Conservation (phyloP, 345 rosid genomes). For the Psidium guajava region DNA sequence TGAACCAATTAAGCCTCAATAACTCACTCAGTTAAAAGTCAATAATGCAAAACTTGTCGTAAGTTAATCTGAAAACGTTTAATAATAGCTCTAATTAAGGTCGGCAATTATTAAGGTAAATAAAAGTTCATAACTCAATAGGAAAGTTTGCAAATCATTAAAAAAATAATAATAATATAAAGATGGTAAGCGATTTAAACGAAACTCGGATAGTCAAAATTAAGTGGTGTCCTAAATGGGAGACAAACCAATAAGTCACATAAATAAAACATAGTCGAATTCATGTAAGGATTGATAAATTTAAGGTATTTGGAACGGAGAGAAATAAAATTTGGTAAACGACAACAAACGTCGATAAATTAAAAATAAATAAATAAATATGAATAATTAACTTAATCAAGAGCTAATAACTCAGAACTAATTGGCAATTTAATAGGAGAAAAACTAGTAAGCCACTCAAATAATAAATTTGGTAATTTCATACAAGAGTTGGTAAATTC, state of each 20-base stretch:
- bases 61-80: background rate
- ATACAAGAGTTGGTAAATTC: background rate
- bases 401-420: background rate
- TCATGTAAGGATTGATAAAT: background rate
- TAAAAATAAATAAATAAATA: background rate
- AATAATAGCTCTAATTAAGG: background rate
- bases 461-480: background rate
- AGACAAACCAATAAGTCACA: background rate
- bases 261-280: background rate
- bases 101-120: background rate
- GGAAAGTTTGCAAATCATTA: background rate
- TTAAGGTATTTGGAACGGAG: background rate
- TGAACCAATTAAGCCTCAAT: background rate
- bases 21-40: background rate
- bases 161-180: background rate
- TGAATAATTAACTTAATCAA: background rate
- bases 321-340: background rate
- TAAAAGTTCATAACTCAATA: background rate
- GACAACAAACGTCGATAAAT: background rate
- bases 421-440: background rate
- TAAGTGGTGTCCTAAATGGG: background rate
- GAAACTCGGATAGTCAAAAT: background rate
- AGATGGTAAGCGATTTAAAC: background rate
- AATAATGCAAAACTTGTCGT: background rate
- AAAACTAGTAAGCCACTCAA: background rate